Evolutionary conservation across 768 basidiomycete genomes (phyloP), one percentile per base, ranked within the genome.

Genomic region (Amanita pseudoporphyria): DNA sequence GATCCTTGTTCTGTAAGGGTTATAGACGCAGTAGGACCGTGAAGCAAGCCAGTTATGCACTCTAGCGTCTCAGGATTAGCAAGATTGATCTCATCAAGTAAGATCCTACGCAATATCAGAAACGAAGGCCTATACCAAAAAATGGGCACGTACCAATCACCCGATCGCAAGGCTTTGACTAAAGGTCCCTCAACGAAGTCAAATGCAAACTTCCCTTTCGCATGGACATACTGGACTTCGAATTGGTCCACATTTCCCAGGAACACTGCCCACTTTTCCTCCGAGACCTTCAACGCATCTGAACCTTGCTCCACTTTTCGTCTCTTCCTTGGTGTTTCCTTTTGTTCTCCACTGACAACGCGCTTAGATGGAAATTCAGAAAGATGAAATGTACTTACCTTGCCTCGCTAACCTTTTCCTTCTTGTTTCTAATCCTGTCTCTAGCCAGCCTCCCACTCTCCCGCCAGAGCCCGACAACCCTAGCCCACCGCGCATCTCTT

Each of bases 1-100:
- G 90, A 85, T 1, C 94, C 95, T 62, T 93, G 82, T 61, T 98
- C 96, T 0, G 92, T 92, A 50, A 99, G 70, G 0, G 92, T 89
- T 56, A 99, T 84, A 1, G 95, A 98, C 0, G 90, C 81, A 6
- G 78, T 80, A 1, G 91, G 78, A n/a, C 83, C 78, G 53, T 88
- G 85, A 14, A 98, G 76, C 6, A 99, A 73, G n/a, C 82, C 77
- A 5, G 93, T 81, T 40, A 99, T 79, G 49, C 88, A 91, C 65
- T 98, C 96, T 44, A 98, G 72, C 0, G 95, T 97, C 64, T 99
- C 96, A 21, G 92, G 71, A 52, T 86, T 91, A 1, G 95, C 93
- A 21, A 99, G 70, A 60, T 99, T 99, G 61, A 98, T 83, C 64
- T 98, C 96, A 56, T 99, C 96, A 5, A 99, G 79, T 18, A 99